Base-by-base conservation (phyloP, 768 basidiomycete species). In the Mycena epipterygia region DNA sequence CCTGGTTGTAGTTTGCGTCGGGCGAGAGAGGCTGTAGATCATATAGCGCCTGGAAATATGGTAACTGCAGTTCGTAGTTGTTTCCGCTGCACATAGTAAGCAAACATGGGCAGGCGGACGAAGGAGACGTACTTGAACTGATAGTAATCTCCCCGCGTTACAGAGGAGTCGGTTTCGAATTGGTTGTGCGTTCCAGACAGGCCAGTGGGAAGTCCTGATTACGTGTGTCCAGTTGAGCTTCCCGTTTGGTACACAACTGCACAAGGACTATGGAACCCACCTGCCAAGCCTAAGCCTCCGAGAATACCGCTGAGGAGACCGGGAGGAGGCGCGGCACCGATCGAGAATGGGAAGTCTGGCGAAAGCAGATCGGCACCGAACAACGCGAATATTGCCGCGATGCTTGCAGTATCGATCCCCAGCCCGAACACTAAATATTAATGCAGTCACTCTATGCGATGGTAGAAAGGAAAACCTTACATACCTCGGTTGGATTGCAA, bases 161-260 rank as follows among this genome's bases (percentile, higher is more conserved):
- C 30, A 1, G 68, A 70, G 7, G 68, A 49, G 56, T 70, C 68
- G 52, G 33, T 29, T 51, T 70, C 68, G 27, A 55, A 70, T 25
- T 70, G 60, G 44, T 70, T 70, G 33, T 70, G 68, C 25, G 52
- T 70, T 13, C 55, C 60, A 14, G 60, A 56, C 5, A 69, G 21
- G 5, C 68, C 68, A 2, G 27, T 62, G 2, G 68, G 52, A 33
- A 12, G n/a, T 8, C 60, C 52, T 27, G 12, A 23, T 23, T 11
- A 9, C 5, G 35, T 37, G 1, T 12, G 14, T 14, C 7, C 14
- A 25, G n/a, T n/a, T 37, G 39, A 17, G 37, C n/a, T n/a, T n/a
- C n/a, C n/a, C 21, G 16, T 37, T 9, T 4, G 8, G 11, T 13
- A 29, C 2, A 41, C 23, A 23, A 12, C 5, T 27, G 17, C 1